Conservation (phyloP, 75 land plant species). For the Cupressus sempervirens region DNA sequence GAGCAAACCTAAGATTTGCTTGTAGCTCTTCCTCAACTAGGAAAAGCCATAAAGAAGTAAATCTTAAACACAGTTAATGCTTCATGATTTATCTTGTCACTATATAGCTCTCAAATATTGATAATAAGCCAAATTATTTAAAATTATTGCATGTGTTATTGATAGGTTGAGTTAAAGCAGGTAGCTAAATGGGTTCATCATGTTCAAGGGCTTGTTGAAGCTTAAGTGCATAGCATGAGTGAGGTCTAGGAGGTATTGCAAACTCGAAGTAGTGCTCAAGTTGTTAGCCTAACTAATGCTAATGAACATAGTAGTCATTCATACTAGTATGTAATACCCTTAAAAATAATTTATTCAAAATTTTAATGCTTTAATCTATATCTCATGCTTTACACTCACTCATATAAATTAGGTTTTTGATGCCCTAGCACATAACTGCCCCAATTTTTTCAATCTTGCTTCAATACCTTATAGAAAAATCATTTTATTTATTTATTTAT, state of each 20-base stretch:
- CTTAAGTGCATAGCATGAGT: too few species aligned
- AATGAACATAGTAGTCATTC: conserved; percentile 99
- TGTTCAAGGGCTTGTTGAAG: too few species aligned
- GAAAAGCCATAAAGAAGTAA: conserved; percentile 63
- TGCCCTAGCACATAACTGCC: background rate
- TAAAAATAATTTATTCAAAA: background rate
- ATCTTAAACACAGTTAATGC: background rate
- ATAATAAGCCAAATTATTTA: too few species aligned
- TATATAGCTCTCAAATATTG: background rate
- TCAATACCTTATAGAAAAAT: background rate
- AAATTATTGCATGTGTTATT: too few species aligned
- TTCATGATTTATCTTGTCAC: background rate
- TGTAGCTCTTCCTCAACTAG: conserved; percentile 42
- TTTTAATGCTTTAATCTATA: background rate
- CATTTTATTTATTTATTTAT: background rate
- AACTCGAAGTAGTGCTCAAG: conserved; percentile 86
- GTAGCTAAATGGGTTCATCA: too few species aligned
- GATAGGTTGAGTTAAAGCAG: too few species aligned
- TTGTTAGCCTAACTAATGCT: conserved; percentile 81
- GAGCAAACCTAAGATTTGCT: conserved; percentile 94
- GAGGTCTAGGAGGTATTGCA: too few species aligned
- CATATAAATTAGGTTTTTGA: too few species aligned
- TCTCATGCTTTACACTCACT: too few species aligned
- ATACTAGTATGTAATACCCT: conserved; percentile 60
- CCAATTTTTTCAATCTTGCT: background rate